These are phyloP conservation scores for Neoboletus magnificus DNA, from an alignment of 768 basidiomycete genomes.

Conservation along the genomic window DNA sequence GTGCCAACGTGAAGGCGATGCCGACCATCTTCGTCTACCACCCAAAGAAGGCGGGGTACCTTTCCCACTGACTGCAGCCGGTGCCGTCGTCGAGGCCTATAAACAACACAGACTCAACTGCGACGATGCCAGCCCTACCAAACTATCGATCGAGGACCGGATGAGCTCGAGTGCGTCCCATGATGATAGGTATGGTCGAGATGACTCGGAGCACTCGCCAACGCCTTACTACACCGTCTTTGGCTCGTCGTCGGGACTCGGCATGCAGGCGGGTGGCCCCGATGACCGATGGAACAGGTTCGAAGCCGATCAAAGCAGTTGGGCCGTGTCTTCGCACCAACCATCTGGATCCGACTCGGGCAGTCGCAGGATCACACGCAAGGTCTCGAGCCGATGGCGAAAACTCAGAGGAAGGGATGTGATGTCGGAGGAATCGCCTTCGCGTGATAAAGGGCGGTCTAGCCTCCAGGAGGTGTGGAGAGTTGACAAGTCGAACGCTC, in stretches of 20 bases:
- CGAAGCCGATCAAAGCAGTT: conserved; percentile 2
- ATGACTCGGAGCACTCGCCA: conserved; percentile 12
- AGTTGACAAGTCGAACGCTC: conserved; percentile 3
- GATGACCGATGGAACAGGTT: conserved; percentile 31
- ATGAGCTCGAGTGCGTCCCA: conserved; percentile 8
- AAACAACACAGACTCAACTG: conserved; percentile 39
- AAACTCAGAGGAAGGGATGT: conserved; percentile 13
- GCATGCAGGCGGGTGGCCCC: conserved; percentile 43
- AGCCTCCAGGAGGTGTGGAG: conserved; percentile 35
- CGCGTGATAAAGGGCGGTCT: conserved; percentile 16
- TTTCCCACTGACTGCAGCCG: conserved; percentile 41
- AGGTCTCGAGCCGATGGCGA: conserved; percentile 37
- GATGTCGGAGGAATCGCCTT: conserved; percentile 25
- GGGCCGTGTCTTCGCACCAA: neutral
- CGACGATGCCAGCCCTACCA: conserved; percentile 10
- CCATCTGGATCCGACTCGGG: conserved; percentile 11
- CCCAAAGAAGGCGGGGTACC: neutral
- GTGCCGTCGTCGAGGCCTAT: conserved; percentile 46
- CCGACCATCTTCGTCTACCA: neutral
- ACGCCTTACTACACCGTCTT: conserved; percentile 59
- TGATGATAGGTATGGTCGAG: conserved; percentile 13
- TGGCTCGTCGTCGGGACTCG: conserved; percentile 43
- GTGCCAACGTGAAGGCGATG: neutral
- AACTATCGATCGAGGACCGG: conserved; percentile 29
- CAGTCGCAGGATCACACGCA: conserved; percentile 31